Evolutionary conservation across 495 filamentous ascomycete species (phyloP).

Genomic region (Neurospora tetraspora): DNA sequence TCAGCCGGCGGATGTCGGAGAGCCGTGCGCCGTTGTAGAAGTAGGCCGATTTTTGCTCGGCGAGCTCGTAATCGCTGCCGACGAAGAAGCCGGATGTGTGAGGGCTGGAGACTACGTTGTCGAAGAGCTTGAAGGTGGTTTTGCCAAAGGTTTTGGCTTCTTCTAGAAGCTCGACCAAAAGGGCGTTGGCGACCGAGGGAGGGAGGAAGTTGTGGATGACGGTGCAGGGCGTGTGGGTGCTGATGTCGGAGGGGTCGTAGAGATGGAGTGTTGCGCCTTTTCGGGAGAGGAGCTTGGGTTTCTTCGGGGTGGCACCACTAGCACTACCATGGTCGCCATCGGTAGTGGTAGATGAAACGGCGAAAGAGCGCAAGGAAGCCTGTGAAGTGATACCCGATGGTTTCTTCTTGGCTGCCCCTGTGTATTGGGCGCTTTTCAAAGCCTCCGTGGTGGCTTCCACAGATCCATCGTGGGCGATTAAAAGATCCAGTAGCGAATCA

Average conservation of each 20-base stretch:
- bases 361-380: constrained; percentile 46
- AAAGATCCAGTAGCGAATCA: constrained; percentile 61
- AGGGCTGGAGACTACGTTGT: constrained; percentile 68
- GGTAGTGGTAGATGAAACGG: constrained; percentile 24
- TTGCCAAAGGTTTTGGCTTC: constrained; percentile 67
- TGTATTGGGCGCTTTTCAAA: constrained; percentile 24
- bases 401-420: constrained; percentile 16
- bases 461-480: constrained; percentile 68
- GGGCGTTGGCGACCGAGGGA: constrained; percentile 52
- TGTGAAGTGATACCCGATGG: constrained; percentile 33
- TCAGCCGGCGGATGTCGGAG: constrained; percentile 61
- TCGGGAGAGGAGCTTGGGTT: constrained; percentile 44
- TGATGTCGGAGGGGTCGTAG: constrained; percentile 68
- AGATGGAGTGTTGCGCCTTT: constrained; percentile 79
- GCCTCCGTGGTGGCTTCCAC: constrained; percentile 51
- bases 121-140: constrained; percentile 75
- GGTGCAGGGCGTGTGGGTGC: constrained; percentile 72
- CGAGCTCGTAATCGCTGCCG: constrained; percentile 48
- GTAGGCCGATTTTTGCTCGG: constrained; percentile 65
- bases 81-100: constrained; percentile 80
- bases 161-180: constrained; percentile 65
- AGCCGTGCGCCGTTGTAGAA: constrained; percentile 70
- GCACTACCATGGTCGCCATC: constrained; percentile 9
- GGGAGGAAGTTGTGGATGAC: constrained; percentile 89
- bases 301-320: constrained; percentile 24